phyloP scores from a whole-genome alignment of 2,329 filamentous ascomycete species.

The Fusarium phyllophilum region DNA sequence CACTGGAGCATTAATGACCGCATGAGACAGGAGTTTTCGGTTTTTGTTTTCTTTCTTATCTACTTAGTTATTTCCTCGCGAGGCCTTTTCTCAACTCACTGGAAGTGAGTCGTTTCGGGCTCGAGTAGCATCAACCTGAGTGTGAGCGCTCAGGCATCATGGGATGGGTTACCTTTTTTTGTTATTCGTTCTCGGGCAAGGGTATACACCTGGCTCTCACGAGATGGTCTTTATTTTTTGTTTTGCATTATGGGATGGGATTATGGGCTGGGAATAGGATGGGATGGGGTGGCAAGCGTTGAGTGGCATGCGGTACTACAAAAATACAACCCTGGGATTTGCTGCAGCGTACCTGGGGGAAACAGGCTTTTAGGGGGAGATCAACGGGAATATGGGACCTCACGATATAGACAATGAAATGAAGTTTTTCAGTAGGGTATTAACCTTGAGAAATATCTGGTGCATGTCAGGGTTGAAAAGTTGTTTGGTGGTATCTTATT shows the following conservation, averaged over 20 bases:
- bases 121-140: slow-evolving; percentile 31
- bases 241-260: slow-evolving; percentile 31
- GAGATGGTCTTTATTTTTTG: slow-evolving; percentile 35
- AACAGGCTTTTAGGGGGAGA: slow-evolving; percentile 3
- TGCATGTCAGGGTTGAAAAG: slow-evolving; percentile 13
- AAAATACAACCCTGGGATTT: slow-evolving; percentile 36
- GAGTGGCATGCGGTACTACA: slow-evolving; percentile 31
- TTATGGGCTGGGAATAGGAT: slow-evolving; percentile 11
- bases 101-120: slow-evolving; percentile 23
- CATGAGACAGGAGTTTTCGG: slow-evolving; percentile 40
- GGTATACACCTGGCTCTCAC: slow-evolving; percentile 45
- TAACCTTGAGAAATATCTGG: not conserved
- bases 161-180: slow-evolving; percentile 23
- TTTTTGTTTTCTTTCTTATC: slow-evolving; percentile 27
- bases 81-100: slow-evolving; percentile 28
- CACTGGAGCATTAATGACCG: slow-evolving; percentile 24
- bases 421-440: slow-evolving; percentile 2
- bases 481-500: slow-evolving; percentile 41
- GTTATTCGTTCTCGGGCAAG: slow-evolving; percentile 15
- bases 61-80: slow-evolving; percentile 45
- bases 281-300: slow-evolving; percentile 29
- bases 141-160: slow-evolving; percentile 28
- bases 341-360: slow-evolving; percentile 18
- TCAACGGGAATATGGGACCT: not conserved
- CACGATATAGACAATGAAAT: slow-evolving; percentile 29